Evolutionary conservation across 78 protist genomes (phyloP).

Genomic region (Pigoraptor vietnamica): DNA sequence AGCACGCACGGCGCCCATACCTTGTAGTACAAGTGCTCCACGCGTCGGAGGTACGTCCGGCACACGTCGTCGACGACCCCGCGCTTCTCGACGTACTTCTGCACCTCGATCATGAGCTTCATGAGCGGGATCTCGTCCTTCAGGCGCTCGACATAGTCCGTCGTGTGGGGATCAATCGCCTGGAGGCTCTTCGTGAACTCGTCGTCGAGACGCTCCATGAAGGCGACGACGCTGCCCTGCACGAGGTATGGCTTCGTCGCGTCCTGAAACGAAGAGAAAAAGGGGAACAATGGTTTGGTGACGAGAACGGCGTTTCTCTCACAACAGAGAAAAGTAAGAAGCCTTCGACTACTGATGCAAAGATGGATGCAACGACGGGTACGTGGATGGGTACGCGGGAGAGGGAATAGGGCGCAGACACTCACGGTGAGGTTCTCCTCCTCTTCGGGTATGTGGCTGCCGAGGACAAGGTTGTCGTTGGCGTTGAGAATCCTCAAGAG

Average conservation of each 20-base stretch:
- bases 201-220: slow-evolving; percentile 75
- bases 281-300: background rate
- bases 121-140: background rate
- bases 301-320: background rate
- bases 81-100: slow-evolving; percentile 10
- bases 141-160: slow-evolving; percentile 53
- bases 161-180: slow-evolving; percentile 63
- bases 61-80: background rate
- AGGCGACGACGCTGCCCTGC: slow-evolving; percentile 35
- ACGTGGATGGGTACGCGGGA: background rate
- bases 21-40: slow-evolving; percentile 22
- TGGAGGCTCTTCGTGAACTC: slow-evolving; percentile 71
- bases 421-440: background rate
- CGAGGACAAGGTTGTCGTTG: background rate
- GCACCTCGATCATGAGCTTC: slow-evolving; percentile 28
- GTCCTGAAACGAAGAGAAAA: too few species aligned
- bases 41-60: background rate
- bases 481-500: background rate
- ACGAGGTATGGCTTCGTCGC: background rate
- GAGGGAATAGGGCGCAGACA: too few species aligned
- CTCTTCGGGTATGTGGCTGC: background rate
- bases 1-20: too few species aligned
- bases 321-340: background rate
- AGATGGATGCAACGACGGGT: background rate
- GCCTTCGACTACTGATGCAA: slow-evolving; percentile 2